Conservation (phyloP, 495 filamentous ascomycete species). For the Penicillium malachiteum region DNA sequence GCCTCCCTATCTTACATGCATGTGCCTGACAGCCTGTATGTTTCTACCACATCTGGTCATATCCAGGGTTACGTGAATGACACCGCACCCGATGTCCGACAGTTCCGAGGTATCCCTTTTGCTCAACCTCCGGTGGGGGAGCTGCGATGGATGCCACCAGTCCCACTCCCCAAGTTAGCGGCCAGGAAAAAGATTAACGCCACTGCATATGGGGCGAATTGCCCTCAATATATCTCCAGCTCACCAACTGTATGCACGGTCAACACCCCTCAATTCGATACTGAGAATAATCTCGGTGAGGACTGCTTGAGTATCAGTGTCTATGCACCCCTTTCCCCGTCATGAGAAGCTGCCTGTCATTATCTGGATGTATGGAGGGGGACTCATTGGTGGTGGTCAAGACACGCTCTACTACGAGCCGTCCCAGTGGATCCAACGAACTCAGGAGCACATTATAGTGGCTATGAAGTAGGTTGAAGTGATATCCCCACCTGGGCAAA, state of each 20-base stretch:
- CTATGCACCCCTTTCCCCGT: background rate
- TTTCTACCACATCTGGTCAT: background rate
- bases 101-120: background rate
- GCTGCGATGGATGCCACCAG: background rate
- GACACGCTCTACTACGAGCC: background rate
- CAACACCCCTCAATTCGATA: too few species aligned
- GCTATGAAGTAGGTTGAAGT: too few species aligned
- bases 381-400: background rate
- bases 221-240: background rate
- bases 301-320: background rate
- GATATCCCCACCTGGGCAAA: too few species aligned
- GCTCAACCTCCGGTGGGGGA: background rate
- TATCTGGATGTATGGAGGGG: background rate
- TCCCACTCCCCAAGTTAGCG: background rate
- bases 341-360: background rate
- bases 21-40: background rate
- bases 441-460: conserved; percentile 1
- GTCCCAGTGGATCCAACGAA: background rate
- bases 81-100: background rate
- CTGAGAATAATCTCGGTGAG: too few species aligned
- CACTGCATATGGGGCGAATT: background rate
- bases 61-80: background rate
- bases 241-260: too few species aligned
- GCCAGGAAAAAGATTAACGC: background rate
- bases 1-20: too few species aligned